A percentile compares a stretch with the other conserved stretches of the same genome.
Conservation (phyloP, 2,329 filamentous ascomycete genomes). For the Monosporascus ibericus region DNA sequence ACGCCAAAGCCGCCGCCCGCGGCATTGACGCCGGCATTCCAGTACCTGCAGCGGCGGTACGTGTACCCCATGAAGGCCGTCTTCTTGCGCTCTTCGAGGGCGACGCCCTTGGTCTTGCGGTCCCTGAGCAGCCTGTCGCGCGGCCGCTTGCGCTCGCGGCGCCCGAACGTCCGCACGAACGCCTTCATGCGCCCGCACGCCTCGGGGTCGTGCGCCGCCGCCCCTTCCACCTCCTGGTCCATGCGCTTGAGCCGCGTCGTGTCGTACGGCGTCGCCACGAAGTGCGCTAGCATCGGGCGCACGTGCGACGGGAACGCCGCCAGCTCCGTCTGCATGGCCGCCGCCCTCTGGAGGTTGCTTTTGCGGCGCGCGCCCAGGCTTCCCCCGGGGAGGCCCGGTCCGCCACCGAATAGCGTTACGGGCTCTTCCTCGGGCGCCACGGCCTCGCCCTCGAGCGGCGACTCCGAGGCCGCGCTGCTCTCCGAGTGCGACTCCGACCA, state of each 20-base stretch:
- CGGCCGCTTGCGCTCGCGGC: conserved; percentile 68
- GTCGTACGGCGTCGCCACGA: conserved; percentile 44
- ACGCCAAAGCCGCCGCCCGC: neutral
- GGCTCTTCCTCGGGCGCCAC: too few species aligned
- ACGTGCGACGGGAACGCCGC: conserved; percentile 32
- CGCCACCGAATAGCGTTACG: too few species aligned
- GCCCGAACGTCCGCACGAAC: conserved; percentile 47
- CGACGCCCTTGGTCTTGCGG: conserved; percentile 54
- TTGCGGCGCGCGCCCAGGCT: too few species aligned
- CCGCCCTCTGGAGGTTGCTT: conserved; percentile 6
- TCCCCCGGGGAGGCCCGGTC: too few species aligned
- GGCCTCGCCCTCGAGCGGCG: conserved; percentile 2
- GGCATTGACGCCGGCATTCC: neutral
- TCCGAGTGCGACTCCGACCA: conserved; percentile 40
- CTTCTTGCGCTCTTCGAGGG: conserved; percentile 74
- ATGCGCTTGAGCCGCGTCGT: conserved; percentile 41
- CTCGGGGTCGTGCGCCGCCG: conserved; percentile 19
- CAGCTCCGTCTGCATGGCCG: conserved; percentile 28
- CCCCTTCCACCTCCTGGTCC: conserved; percentile 40
- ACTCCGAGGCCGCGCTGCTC: conserved; percentile 25
- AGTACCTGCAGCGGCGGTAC: conserved; percentile 52
- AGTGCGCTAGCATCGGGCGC: conserved; percentile 37
- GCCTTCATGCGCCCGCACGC: conserved; percentile 34
- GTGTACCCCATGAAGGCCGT: conserved; percentile 87
- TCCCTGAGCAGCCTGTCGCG: conserved; percentile 84